These are phyloP conservation scores for Cladophialophora immunda DNA, from an alignment of 2,329 filamentous ascomycete genomes.

Conservation along the genomic window DNA sequence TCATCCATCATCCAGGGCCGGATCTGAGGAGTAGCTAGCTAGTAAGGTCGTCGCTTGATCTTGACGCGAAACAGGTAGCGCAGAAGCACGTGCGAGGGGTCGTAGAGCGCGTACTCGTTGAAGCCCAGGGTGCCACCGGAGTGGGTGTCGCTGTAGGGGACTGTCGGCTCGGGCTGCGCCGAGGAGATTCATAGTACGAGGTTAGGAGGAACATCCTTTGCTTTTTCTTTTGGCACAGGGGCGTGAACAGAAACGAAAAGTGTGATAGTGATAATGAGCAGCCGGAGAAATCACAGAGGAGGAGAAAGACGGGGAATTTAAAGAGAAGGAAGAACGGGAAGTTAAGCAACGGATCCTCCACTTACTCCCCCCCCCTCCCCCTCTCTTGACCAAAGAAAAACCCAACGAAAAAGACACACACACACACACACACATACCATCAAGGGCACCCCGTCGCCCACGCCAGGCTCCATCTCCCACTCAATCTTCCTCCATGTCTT, in stretches of 20 bases:
- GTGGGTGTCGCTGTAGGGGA: not conserved
- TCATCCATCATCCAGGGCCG: not conserved
- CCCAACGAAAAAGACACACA: too few species aligned
- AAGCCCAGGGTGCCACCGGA: not conserved
- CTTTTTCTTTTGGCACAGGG: not conserved
- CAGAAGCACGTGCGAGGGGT: not conserved
- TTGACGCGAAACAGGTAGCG: not conserved
- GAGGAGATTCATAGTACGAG: not conserved
- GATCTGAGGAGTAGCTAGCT: not conserved
- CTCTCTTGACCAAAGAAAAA: too few species aligned
- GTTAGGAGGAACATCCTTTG: not conserved
- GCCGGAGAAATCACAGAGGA: too few species aligned
- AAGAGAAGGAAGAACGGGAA: too few species aligned
- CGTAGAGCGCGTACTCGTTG: not conserved
- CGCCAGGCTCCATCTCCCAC: not conserved
- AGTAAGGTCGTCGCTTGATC: not conserved
- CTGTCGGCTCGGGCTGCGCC: slow-evolving; percentile 27
- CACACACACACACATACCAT: not conserved
- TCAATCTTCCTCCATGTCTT: slow-evolving; percentile 1
- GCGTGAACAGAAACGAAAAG: not conserved
- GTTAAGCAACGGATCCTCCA: too few species aligned
- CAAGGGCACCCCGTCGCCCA: not conserved
- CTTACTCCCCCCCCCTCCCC: too few species aligned
- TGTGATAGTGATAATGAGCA: not conserved
- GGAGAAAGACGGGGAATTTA: not conserved